phyloP scores from a whole-genome alignment of 768 basidiomycete genomes.

The Brasilioporus rufonigricans region DNA sequence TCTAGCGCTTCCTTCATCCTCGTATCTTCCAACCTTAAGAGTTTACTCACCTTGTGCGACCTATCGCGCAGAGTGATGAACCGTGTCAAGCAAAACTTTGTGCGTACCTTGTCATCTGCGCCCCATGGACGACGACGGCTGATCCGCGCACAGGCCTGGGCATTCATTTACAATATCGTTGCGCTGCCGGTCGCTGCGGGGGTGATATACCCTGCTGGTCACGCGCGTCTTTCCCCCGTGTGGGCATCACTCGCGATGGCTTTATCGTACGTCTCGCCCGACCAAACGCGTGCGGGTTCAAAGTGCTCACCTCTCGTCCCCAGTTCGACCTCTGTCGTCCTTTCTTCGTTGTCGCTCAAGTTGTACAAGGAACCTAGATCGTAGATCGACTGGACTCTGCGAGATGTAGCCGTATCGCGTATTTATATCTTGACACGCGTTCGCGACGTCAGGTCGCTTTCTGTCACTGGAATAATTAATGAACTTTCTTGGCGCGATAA shows the following conservation, averaged over 20 bases:
- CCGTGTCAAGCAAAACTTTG: constrained; percentile 75
- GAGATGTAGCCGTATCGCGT: neutral
- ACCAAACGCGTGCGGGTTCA: neutral
- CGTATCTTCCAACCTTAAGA: constrained; percentile 61
- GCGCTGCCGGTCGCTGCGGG: constrained; percentile 79
- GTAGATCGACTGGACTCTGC: neutral
- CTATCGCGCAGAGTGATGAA: constrained; percentile 66
- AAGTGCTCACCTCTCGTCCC: neutral
- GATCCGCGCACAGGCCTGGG: constrained; percentile 55
- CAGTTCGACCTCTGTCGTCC: constrained; percentile 62
- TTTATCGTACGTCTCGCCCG: constrained; percentile 48
- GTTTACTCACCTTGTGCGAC: constrained; percentile 58
- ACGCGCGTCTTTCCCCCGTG: constrained; percentile 66
- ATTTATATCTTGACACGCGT: neutral
- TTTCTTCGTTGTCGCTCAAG: constrained; percentile 57
- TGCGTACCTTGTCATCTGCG: constrained; percentile 31
- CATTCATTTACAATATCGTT: constrained; percentile 62
- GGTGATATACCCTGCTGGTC: constrained; percentile 67
- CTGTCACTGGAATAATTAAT: constrained; percentile 35
- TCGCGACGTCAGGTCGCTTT: constrained; percentile 15
- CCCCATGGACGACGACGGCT: neutral
- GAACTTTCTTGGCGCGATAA: constrained; percentile 63
- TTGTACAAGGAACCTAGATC: constrained; percentile 42
- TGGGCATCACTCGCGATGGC: constrained; percentile 86
- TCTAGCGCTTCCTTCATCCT: constrained; percentile 81